A percentile compares a stretch with the other conserved stretches of the same genome.
phyloP scores from a whole-genome alignment of 305 asterid genomes.

The Striga hermonthica region DNA sequence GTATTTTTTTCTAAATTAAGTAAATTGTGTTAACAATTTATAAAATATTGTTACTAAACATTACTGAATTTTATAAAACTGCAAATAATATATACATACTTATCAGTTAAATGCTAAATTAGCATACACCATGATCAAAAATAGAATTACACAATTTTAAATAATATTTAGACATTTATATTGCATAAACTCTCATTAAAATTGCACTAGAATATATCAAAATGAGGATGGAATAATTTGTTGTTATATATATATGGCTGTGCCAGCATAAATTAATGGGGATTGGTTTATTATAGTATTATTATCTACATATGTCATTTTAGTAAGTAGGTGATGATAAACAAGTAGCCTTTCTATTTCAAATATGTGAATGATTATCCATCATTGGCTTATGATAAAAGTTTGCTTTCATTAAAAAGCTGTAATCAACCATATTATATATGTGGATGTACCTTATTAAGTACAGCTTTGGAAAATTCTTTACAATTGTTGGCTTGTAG shows the following conservation, averaged over 20 bases:
- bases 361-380: conserved; percentile 13
- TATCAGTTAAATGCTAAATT: too few relatives aligned
- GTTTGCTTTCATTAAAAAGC: conserved; percentile 14
- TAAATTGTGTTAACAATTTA: too few relatives aligned
- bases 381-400: conserved; percentile 25
- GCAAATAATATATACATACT: too few relatives aligned
- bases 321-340: conserved; percentile 28
- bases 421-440: conserved; percentile 20
- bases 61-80: too few relatives aligned
- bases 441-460: conserved; percentile 5
- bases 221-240: conserved; percentile 19
- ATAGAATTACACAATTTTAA: neutral
- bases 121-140: neutral
- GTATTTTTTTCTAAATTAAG: too few relatives aligned
- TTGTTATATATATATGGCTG: neutral
- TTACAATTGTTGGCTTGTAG: neutral
- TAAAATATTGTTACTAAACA: too few relatives aligned
- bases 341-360: conserved; percentile 33
- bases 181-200: neutral
- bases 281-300: too few relatives aligned
- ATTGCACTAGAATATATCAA: neutral
- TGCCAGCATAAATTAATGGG: neutral
- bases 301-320: neutral
- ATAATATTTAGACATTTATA: neutral
- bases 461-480: neutral